Conservation (phyloP, 495 filamentous ascomycete species). For the Neurospora hispaniola region DNA sequence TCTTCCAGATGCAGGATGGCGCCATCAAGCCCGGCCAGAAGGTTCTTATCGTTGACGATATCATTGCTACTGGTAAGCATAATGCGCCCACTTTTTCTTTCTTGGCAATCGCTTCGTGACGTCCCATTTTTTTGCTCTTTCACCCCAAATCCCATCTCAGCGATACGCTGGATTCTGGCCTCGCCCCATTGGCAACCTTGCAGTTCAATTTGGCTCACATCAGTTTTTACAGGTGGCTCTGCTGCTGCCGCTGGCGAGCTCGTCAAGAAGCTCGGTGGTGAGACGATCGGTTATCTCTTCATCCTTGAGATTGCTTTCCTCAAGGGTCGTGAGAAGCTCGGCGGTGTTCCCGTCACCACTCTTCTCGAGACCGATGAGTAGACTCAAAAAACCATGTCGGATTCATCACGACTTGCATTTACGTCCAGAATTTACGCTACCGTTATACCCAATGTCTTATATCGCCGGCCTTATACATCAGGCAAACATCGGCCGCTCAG, state of each 20-base stretch:
- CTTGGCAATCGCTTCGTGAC: not conserved
- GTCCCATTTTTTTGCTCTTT: not conserved
- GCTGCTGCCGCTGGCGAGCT: conserved; percentile 79
- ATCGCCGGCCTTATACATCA: not conserved
- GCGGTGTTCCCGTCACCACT: conserved; percentile 68
- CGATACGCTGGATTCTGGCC: not conserved
- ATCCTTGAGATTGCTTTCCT: conserved; percentile 94
- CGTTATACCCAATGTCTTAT: not conserved
- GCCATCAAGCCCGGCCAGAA: conserved; percentile 77
- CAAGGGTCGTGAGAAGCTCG: conserved; percentile 81
- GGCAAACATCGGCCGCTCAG: not conserved
- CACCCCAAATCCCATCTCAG: not conserved
- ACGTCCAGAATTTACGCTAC: not conserved
- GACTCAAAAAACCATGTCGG: not conserved
- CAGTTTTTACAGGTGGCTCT: conserved; percentile 59
- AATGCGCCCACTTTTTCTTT: conserved; percentile 1
- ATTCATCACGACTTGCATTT: not conserved
- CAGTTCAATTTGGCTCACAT: conserved; percentile 6
- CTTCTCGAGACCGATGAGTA: conserved; percentile 49
- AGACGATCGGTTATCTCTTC: conserved; percentile 80
- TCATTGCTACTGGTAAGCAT: conserved; percentile 88
- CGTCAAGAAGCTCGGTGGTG: conserved; percentile 75
- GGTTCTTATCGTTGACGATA: conserved; percentile 90
- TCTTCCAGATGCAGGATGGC: conserved; percentile 89
- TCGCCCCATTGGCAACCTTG: not conserved